A percentile compares a stretch with the other conserved stretches of the same genome.
phyloP scores from a whole-genome alignment of 1,139 yeast genomes.

The Debaryomycetaceae sp. region DNA sequence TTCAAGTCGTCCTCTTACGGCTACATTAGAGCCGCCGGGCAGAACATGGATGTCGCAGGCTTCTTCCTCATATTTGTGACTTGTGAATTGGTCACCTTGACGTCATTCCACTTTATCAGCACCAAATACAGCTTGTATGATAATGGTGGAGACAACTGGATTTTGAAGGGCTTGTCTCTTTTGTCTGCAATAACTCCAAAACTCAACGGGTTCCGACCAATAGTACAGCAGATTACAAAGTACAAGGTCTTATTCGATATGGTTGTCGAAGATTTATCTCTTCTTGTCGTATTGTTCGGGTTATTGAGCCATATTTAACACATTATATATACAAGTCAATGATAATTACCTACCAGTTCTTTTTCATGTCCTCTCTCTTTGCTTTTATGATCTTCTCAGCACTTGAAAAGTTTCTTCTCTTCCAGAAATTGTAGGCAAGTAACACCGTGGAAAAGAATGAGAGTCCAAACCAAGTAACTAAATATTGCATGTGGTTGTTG shows the following conservation, averaged over 20 bases:
- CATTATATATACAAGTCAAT: conserved; percentile 2
- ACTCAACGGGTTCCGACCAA: conserved; percentile 25
- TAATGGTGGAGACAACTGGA: conserved; percentile 23
- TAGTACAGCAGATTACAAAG: conserved; percentile 27
- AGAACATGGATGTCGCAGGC: conserved; percentile 11
- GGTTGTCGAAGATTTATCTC: conserved; percentile 35
- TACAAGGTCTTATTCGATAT: conserved; percentile 39
- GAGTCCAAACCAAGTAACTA: conserved; percentile 93
- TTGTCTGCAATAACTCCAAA: conserved; percentile 38
- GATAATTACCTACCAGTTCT: conserved; percentile 11
- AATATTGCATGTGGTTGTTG: conserved; percentile 88
- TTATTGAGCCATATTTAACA: conserved; percentile 20
- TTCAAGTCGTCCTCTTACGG: conserved; percentile 31
- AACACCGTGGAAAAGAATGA: conserved; percentile 67
- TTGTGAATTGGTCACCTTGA: conserved; percentile 31
- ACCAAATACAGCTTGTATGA: conserved; percentile 23
- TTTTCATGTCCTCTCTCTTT: conserved; percentile 37
- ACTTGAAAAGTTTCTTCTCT: conserved; percentile 26
- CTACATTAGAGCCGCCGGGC: conserved; percentile 22
- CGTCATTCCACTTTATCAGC: conserved; percentile 30
- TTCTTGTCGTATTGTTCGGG: conserved; percentile 40
- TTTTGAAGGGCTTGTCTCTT: conserved; percentile 29
- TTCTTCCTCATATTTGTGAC: conserved; percentile 32
- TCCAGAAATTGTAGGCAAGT: conserved; percentile 38
- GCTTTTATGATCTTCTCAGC: conserved; percentile 44